phyloP scores from a whole-genome alignment of 192 early-diverging fungal species.

The Pilobolus umbonatus region DNA sequence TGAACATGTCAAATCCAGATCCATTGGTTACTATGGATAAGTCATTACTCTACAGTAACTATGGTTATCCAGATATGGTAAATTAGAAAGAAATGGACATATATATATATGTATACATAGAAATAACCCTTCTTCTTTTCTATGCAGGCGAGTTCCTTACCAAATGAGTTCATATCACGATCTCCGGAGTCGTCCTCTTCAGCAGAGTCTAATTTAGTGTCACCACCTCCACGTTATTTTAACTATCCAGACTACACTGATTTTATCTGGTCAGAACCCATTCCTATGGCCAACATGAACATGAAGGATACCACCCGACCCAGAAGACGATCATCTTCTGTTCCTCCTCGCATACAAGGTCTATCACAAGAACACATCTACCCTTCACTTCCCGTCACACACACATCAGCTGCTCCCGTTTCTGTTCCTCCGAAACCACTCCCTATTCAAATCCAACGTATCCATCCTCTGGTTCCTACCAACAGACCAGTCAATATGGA shows the following conservation, averaged over 20 bases:
- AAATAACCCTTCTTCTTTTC: too few species aligned
- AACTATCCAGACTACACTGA: slow-evolving; percentile 4
- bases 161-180: slow-evolving; percentile 6
- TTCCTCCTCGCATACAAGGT: slow-evolving; percentile 7
- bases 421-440: neutral
- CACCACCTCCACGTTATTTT: slow-evolving; percentile 12
- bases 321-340: slow-evolving; percentile 17
- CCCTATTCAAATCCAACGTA: slow-evolving; percentile 15
- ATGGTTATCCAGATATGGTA: too few species aligned
- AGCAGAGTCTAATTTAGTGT: slow-evolving; percentile 12
- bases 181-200: slow-evolving; percentile 15
- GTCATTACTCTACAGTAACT: too few species aligned
- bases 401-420: neutral
- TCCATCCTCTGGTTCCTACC: neutral
- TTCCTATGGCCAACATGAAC: neutral
- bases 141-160: too few species aligned
- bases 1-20: too few species aligned
- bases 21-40: too few species aligned
- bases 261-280: neutral
- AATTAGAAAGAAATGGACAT: too few species aligned
- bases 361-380: neutral
- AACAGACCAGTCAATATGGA: neutral
- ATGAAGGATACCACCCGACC: neutral
- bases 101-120: too few species aligned
- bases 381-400: neutral